Evolutionary conservation across 768 basidiomycete genomes (phyloP), one percentile per base, ranked within the genome.

Genomic region (Xanthoconium purpureum): DNA sequence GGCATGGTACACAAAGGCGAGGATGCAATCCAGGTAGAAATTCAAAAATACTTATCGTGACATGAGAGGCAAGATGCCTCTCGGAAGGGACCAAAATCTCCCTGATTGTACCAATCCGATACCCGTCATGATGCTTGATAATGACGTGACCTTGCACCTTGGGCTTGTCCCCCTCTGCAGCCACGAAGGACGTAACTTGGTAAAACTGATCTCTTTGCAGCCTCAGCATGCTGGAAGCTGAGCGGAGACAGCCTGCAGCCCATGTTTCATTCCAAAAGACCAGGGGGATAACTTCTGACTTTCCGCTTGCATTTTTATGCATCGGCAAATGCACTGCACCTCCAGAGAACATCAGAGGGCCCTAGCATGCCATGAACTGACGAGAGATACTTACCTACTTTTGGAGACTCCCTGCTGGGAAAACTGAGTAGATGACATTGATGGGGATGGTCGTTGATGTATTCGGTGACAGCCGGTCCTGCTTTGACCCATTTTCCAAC

Each of bases 21-120:
- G 47, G 11, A n/a, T 60, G 59, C 7, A 54, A 17, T 9, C 40
- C n/a, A 0, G 52, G 49, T 29, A 48, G 35, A 7, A 60, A 47
- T 13, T 60, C 52, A 0, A 60, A 2, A 13, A 54, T 3, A 32
- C 29, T 54, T 2, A 60, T 15, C 0, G 36, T 15, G 3, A 60
- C 12, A 17, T 60, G 56, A 0, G 52, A 43, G 12, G 36, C 48
- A 5, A 24, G 1, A 9, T 2, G 15, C 8, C 30, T 33, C 24
- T 43, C 11, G 5, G 28, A 17, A 2, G 56, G 50, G 18, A 51
- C 48, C n/a, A 60, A 24, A 1, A 60, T 47, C 5, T 58, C 56
- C 4, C 0, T 29, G 9, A 60, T 2, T 5, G 5, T 32, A 5
- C 59, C 49, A 18, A 60, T 43, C 2, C 1, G 33, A 44, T 50